Evolutionary conservation across 1,284 basidiomycete genomes (phyloP).

Genomic region (Apiotrichum siamense): DNA sequence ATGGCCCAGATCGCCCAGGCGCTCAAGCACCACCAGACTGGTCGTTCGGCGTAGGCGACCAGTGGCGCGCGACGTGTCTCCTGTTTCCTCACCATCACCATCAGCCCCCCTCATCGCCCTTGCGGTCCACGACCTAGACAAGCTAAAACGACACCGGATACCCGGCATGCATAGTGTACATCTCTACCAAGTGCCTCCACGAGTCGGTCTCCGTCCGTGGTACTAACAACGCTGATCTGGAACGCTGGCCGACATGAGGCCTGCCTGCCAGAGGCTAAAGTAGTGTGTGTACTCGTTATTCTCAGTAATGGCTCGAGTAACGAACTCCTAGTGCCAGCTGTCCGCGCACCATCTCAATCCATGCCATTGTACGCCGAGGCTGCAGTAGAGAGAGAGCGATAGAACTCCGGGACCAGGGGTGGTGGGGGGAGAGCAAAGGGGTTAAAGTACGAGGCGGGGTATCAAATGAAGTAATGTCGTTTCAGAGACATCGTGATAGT

Average conservation of each 20-base stretch:
- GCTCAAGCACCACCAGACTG: constrained; percentile 29
- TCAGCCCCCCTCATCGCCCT: neutral
- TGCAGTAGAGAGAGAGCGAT: neutral
- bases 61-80: neutral
- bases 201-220: too few species aligned
- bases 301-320: too few species aligned
- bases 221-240: too few species aligned
- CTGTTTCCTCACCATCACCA: neutral
- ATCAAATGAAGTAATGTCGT: constrained; percentile 9
- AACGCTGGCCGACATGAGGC: too few species aligned
- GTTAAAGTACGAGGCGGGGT: constrained; percentile 1
- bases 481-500: constrained; percentile 8
- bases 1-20: constrained; percentile 43
- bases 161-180: constrained; percentile 23
- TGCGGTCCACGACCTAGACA: neutral
- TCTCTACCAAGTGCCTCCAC: constrained; percentile 9
- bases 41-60: too few species aligned
- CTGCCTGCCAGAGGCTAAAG: too few species aligned
- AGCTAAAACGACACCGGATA: constrained; percentile 1
- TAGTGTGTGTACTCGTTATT: too few species aligned
- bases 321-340: too few species aligned
- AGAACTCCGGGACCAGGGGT: too few species aligned
- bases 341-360: too few species aligned
- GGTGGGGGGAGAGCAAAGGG: too few species aligned
- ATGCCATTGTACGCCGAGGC: too few species aligned